phyloP scores from a whole-genome alignment of 352 stramenopile species.

The Pythium phragmiticola region DNA sequence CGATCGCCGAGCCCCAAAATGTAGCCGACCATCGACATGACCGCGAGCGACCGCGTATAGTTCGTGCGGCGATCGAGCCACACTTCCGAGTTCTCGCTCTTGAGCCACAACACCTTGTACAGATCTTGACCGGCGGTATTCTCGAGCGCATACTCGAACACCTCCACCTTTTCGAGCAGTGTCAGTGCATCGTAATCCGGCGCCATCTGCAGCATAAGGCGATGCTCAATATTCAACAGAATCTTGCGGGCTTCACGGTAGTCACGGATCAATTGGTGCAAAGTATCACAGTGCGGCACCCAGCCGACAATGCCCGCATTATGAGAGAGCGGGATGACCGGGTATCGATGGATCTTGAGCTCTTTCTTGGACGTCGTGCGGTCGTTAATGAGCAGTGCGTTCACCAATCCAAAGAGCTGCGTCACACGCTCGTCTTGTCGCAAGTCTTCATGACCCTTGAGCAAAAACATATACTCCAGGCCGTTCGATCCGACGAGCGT shows the following conservation, averaged over 20 bases:
- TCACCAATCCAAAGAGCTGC: constrained; percentile 99
- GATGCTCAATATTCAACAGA: constrained; percentile 96
- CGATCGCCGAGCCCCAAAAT: constrained; percentile 99
- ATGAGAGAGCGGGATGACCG: constrained; percentile 97
- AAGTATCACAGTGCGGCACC: constrained; percentile 99
- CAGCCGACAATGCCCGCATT: constrained; percentile 99
- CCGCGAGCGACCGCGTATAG: constrained; percentile 97
- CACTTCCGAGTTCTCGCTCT: constrained; percentile 98
- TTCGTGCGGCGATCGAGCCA: constrained; percentile 99
- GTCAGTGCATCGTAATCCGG: constrained; percentile 98
- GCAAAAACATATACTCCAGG: constrained; percentile 98
- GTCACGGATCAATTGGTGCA: constrained; percentile 98
- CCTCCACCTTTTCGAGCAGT: constrained; percentile 99
- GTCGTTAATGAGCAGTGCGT: constrained; percentile 98
- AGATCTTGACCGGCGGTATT: constrained; percentile 97
- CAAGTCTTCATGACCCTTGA: constrained; percentile 99
- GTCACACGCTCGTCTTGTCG: constrained; percentile 99
- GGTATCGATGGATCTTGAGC: constrained; percentile 98
- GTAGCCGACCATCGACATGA: constrained; percentile 99
- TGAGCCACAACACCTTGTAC: constrained; percentile 99
- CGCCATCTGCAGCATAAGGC: constrained; percentile 96
- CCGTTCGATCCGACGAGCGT: constrained; percentile 97
- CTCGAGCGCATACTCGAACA: constrained; percentile 94
- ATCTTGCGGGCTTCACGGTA: constrained; percentile 94
- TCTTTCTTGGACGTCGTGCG: constrained; percentile 97